Conservation (phyloP, 352 stramenopile genomes). For the Phytopythium kandeliae region DNA sequence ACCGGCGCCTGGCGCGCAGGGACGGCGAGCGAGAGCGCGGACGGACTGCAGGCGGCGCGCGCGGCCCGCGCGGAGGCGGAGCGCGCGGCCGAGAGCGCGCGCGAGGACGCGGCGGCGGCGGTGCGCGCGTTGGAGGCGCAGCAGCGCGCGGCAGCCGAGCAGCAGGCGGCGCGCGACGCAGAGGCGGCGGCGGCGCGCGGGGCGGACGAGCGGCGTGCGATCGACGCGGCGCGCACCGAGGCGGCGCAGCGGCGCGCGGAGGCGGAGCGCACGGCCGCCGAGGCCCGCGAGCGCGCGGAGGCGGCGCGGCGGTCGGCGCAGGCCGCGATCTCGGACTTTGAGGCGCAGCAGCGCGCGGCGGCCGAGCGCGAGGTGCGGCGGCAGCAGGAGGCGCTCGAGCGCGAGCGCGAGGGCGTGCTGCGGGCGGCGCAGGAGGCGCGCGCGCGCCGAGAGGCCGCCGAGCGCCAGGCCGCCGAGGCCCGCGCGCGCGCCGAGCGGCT, state of each 20-base stretch:
- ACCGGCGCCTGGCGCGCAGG: too few relatives aligned
- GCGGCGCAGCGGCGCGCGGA: constrained; percentile 40
- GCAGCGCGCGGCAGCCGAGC: constrained; percentile 33
- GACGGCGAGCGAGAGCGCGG: background rate
- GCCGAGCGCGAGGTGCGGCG: constrained; percentile 56
- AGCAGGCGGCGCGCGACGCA: constrained; percentile 24
- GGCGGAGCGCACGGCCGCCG: constrained; percentile 47
- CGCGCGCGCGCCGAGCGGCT: constrained; percentile 49
- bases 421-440: constrained; percentile 45
- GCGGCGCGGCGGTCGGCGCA: constrained; percentile 52
- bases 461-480: constrained; percentile 50
- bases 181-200: constrained; percentile 45
- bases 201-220: constrained; percentile 34
- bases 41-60: constrained; percentile 22
- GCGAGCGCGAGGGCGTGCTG: constrained; percentile 54
- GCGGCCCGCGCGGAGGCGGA: constrained; percentile 35
- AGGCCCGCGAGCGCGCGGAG: constrained; percentile 63
- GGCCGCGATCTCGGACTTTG: constrained; percentile 54
- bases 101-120: constrained; percentile 36
- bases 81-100: constrained; percentile 27
- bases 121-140: constrained; percentile 44
- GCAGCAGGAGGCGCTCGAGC: constrained; percentile 53
- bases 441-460: constrained; percentile 44
- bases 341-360: constrained; percentile 51
- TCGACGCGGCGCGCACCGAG: constrained; percentile 45